Conservation (phyloP, 345 rosid genomes). For the Eucalyptus marginata region DNA sequence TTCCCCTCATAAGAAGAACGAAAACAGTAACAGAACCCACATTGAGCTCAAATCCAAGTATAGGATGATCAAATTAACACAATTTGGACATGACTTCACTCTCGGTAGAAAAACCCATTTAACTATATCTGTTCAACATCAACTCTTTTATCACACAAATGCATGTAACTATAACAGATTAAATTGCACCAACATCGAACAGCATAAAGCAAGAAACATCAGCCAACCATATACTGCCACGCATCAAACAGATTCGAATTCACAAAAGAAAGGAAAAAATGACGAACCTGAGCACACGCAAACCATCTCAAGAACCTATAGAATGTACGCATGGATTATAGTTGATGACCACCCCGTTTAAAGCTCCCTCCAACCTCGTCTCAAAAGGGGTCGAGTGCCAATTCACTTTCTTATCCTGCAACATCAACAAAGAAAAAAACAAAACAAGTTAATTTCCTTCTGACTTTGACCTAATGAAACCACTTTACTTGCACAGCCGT, state of each 20-base stretch:
- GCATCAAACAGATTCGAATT: background rate
- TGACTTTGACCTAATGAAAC: too few species aligned
- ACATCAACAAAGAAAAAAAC: too few species aligned
- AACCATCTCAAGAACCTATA: background rate
- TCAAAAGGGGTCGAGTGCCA: slow-evolving; percentile 93
- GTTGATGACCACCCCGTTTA: slow-evolving; percentile 20
- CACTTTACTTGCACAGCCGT: too few species aligned
- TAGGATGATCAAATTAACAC: background rate
- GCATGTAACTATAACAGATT: background rate
- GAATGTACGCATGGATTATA: background rate
- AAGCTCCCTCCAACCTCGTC: slow-evolving; percentile 89
- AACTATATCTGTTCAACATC: background rate
- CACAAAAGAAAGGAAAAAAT: background rate
- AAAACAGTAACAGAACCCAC: background rate
- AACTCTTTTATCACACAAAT: background rate
- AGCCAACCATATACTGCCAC: background rate
- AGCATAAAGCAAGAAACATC: background rate
- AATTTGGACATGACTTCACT: background rate
- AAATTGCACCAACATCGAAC: background rate
- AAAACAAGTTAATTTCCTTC: too few species aligned
- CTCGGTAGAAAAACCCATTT: background rate
- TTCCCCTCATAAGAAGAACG: background rate
- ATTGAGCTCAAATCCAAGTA: too few species aligned
- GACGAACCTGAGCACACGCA: background rate
- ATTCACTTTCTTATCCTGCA: slow-evolving; percentile 87